Conservation (phyloP, 2,329 filamentous ascomycete genomes). For the Stachybotrys chartarum region DNA sequence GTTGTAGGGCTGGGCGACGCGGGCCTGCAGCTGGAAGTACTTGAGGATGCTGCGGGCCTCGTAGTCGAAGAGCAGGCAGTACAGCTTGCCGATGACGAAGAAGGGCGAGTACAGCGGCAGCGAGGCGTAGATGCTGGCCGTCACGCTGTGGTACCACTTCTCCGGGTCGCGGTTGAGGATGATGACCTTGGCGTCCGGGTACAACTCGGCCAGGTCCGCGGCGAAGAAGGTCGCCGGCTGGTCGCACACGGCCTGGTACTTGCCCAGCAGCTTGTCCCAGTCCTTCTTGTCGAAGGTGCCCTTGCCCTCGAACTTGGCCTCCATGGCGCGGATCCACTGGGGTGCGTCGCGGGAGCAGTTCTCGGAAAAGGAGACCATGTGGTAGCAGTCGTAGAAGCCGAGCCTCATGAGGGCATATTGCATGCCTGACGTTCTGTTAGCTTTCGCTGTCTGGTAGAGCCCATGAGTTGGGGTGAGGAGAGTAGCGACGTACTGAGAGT, state of each 20-base stretch:
- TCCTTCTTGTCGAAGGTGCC: constrained; percentile 25
- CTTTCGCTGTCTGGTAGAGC: background rate
- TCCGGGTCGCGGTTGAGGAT: constrained; percentile 32
- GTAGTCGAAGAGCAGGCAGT: constrained; percentile 20
- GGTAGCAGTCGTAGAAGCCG: constrained; percentile 27
- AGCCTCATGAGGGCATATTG: constrained; percentile 24
- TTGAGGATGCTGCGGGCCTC: constrained; percentile 12
- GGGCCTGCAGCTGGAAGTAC: constrained; percentile 18
- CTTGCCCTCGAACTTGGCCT: constrained; percentile 22
- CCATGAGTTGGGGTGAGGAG: background rate
- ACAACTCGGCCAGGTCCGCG: constrained; percentile 23
- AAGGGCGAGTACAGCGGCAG: constrained; percentile 10
- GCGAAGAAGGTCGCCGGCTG: constrained; percentile 48
- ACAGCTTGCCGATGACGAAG: constrained; percentile 18
- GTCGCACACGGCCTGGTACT: constrained; percentile 45
- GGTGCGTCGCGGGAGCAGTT: constrained; percentile 13
- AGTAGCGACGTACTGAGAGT: constrained; percentile 22
- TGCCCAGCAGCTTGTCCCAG: constrained; percentile 38
- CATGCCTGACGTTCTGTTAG: constrained; percentile 16
- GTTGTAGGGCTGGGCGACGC: constrained; percentile 17
- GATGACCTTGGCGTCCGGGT: constrained; percentile 28
- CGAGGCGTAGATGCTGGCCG: constrained; percentile 16
- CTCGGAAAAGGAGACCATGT: constrained; percentile 22
- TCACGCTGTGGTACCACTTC: constrained; percentile 14
- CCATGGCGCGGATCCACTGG: constrained; percentile 22